A percentile compares a stretch with the other conserved stretches of the same genome.
Conservation (phyloP, 1,139 yeast genomes). For the Schwanniomyces etchellsii region DNA sequence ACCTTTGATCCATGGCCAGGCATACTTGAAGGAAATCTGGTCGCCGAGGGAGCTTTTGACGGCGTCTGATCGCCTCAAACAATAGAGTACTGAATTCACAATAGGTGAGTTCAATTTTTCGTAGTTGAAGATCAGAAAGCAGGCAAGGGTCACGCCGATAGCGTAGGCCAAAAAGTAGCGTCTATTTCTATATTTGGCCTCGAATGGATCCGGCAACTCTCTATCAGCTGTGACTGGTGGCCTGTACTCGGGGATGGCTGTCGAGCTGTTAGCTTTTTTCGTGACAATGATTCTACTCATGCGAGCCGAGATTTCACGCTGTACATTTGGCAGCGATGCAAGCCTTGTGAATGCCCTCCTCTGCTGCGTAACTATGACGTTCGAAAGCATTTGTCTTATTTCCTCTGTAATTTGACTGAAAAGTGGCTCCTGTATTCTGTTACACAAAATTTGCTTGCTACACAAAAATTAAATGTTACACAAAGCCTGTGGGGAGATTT, state of each 20-base stretch:
- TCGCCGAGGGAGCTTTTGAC: constrained; percentile 69
- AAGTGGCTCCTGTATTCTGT: no score
- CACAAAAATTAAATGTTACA: no score
- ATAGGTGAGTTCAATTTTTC: constrained; percentile 88
- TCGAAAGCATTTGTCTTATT: no score
- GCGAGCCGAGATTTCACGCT: no score
- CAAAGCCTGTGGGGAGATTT: no score
- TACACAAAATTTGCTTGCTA: no score
- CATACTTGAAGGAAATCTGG: constrained; percentile 61
- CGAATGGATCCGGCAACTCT: constrained; percentile 73
- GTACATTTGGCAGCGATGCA: no score
- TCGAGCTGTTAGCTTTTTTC: not conserved
- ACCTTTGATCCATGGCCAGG: constrained; percentile 90
- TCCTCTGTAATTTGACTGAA: no score
- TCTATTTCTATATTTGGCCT: constrained; percentile 45
- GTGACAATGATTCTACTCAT: not conserved
- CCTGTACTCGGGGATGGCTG: no score
- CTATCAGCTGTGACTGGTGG: constrained; percentile 54
- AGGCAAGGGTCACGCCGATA: constrained; percentile 56
- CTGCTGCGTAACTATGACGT: no score
- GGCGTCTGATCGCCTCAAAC: constrained; percentile 68
- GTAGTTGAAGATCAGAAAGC: constrained; percentile 78
- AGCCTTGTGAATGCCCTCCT: no score
- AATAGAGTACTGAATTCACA: constrained; percentile 80
- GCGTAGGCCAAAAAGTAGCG: constrained; percentile 56